Base-by-base conservation (phyloP, 2,329 filamentous ascomycete species). In the Stagonosporopsis chrysanthemi region DNA sequence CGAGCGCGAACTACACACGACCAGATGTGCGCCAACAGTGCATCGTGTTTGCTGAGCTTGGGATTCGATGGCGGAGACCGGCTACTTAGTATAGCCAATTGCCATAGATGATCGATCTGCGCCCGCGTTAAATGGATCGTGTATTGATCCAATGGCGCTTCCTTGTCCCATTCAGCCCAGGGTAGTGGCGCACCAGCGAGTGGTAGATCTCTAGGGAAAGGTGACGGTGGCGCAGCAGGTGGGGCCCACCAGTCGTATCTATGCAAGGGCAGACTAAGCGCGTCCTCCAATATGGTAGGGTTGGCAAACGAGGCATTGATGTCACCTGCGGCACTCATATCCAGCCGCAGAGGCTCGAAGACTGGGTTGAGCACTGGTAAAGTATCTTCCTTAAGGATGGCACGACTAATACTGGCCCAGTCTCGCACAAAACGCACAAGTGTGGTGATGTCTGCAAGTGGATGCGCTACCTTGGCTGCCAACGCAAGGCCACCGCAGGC, bases 171-270 rank as follows among this genome's bases (percentile, higher is more conserved):
- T 26, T 57, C 49, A 15, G 42, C 46, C 58, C 58, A 55, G 6
- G 58, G 58, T 7, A 61, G 15, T 11, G 53, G 38, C 26, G 43
- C 54, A 2, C 53, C 58, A 15, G 58, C 50, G 5, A 33, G 31
- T 35, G 39, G 24, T 23, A 45, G 35, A 19, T 56, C 24, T 14
- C 35, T 6, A 28, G 28, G 49, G 24, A 61, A 61, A 5, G 58
- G 41, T 1, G 50, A 7, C 2, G 58, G 53, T 22, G 58, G 53
- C 28, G 43, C 43, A 7, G 15, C 42, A 15, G 58, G 58, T 29
- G 58, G n/a, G 9, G 42, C 50, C 58, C 58, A 61, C 53, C 58
- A 61, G 17, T 61, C 58, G 26, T 61, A 57, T 19, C 58, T 54
- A 39, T 61, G 53, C 42, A 61, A 43, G 6, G 58, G 58, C 6